phyloP scores from a whole-genome alignment of 306 rosid genomes.

The Malus sieversii region DNA sequence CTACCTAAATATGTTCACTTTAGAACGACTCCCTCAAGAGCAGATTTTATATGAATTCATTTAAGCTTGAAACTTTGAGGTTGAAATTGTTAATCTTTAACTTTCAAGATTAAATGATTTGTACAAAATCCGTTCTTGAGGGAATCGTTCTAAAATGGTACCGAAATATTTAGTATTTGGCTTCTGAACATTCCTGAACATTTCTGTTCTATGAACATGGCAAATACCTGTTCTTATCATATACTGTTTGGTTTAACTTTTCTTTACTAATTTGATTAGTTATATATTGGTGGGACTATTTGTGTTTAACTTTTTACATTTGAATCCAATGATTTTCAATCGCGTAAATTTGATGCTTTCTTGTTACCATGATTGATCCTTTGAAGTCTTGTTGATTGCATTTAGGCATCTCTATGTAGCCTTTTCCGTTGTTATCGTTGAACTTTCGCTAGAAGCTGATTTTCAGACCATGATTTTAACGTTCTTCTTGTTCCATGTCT shows the following conservation, averaged over 20 bases:
- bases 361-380: not conserved
- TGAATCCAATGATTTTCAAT: not conserved
- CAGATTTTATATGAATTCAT: too few species aligned
- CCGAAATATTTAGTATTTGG: too few species aligned
- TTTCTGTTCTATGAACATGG: not conserved
- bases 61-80: not conserved
- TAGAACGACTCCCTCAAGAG: not conserved
- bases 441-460: not conserved
- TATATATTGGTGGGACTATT: not conserved
- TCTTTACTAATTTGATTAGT: not conserved
- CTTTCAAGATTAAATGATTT: not conserved
- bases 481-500: not conserved
- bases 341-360: not conserved
- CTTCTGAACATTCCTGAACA: too few species aligned
- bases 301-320: not conserved
- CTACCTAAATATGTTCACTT: not conserved
- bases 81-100: not conserved
- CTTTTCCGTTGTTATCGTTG: not conserved
- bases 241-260: not conserved
- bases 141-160: not conserved
- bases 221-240: not conserved
- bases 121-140: not conserved
- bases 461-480: not conserved
- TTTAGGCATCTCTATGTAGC: not conserved
- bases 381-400: not conserved